Evolutionary conservation across 1,284 basidiomycete species (phyloP).

Genomic region (Phellopilus nigrolimitatus): DNA sequence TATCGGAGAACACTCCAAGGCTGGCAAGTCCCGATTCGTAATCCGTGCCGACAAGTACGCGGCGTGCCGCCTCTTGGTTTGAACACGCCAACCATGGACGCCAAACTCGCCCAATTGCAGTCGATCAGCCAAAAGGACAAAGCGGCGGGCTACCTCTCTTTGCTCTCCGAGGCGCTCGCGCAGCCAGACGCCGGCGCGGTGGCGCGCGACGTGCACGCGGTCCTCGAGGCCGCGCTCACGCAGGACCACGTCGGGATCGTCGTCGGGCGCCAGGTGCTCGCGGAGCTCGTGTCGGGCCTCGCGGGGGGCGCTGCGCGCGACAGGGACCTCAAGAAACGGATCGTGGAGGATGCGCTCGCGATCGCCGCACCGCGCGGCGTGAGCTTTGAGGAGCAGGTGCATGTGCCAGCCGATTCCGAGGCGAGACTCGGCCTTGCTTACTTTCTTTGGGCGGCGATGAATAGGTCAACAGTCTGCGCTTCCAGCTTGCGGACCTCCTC

Average conservation of each 20-base stretch:
- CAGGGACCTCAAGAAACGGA: conserved; percentile 53
- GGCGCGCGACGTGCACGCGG: conserved; percentile 51
- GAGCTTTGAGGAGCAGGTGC: conserved; percentile 93
- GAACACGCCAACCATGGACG: conserved; percentile 45
- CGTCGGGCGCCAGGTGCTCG: conserved; percentile 78
- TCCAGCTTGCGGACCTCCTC: conserved; percentile 85
- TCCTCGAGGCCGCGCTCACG: conserved; percentile 75
- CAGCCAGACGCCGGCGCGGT: conserved; percentile 42
- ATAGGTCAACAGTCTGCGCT: conserved; percentile 79
- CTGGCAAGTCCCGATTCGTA: background rate
- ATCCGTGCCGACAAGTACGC: too few species aligned
- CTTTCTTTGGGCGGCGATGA: too few species aligned
- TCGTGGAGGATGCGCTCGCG: conserved; percentile 69
- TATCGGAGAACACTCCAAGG: background rate
- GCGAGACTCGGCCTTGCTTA: conserved; percentile 14
- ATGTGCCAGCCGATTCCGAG: conserved; percentile 23
- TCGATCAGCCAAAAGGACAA: conserved; percentile 80
- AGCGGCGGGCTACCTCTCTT: conserved; percentile 64
- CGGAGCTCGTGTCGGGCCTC: conserved; percentile 71
- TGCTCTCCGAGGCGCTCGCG: conserved; percentile 53
- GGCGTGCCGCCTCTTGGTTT: background rate
- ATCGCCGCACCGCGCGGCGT: conserved; percentile 70
- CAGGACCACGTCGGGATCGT: conserved; percentile 78
- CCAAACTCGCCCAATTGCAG: conserved; percentile 54
- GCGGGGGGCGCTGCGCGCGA: conserved; percentile 51